Evolutionary conservation across 108 stramenopile species (phyloP).

Genomic region (Aureococcus anophagefferens): DNA sequence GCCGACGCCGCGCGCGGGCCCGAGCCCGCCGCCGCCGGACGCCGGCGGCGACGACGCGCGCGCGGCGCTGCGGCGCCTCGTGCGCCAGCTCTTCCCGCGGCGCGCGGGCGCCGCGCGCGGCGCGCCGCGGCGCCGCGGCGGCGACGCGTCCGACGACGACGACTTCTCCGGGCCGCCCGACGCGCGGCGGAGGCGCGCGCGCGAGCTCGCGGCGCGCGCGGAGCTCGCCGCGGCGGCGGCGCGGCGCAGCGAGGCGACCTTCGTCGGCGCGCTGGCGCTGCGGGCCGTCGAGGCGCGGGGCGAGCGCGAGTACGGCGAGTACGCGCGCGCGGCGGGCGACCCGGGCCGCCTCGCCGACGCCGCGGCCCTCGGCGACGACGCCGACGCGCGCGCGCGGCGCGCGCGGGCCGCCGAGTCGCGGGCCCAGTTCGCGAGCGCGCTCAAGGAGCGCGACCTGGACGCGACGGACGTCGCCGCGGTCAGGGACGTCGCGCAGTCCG

Average conservation of each 20-base stretch:
- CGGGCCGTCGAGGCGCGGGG: constrained; percentile 29
- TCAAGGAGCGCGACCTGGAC: constrained; percentile 53
- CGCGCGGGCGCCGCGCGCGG: too few relatives aligned
- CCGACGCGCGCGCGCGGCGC: too few relatives aligned
- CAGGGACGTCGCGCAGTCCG: constrained; percentile 63
- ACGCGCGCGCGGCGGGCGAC: constrained; percentile 24
- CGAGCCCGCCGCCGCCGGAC: too few relatives aligned
- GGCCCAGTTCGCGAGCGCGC: constrained; percentile 52
- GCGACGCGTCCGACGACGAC: not conserved
- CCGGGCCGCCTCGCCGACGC: constrained; percentile 17
- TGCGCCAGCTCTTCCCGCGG: too few relatives aligned
- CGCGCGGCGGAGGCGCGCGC: too few relatives aligned
- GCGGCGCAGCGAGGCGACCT: not conserved
- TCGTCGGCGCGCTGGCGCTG: constrained; percentile 9
- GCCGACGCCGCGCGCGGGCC: too few relatives aligned
- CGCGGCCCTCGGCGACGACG: constrained; percentile 2
- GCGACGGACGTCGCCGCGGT: constrained; percentile 69
- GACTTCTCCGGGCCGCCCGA: too few relatives aligned
- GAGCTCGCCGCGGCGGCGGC: not conserved
- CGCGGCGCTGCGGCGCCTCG: too few relatives aligned
- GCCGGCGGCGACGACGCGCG: too few relatives aligned
- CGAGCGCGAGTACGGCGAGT: constrained; percentile 33
- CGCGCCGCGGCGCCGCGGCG: too few relatives aligned
- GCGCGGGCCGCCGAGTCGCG: not conserved
- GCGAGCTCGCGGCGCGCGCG: not conserved